Evolutionary conservation across 2,329 filamentous ascomycete species (phyloP).

Genomic region (Xylariaceae sp.): DNA sequence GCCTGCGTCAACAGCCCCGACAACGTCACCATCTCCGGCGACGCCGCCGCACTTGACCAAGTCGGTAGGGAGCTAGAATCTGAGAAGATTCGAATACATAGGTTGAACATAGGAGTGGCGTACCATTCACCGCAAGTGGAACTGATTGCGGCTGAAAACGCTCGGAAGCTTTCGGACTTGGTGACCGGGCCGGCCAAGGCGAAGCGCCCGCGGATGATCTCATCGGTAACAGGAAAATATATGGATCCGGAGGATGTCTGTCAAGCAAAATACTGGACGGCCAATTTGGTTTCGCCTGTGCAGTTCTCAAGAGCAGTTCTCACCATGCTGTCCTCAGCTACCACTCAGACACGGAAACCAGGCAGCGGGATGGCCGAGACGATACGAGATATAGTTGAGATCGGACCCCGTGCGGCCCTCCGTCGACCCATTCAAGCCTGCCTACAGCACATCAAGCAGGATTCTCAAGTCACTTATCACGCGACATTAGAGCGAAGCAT

Average conservation of each 20-base stretch:
- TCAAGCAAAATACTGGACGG: neutral
- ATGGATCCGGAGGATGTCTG: neutral
- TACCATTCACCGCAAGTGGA: neutral
- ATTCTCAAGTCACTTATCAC: too few species aligned
- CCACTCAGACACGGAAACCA: neutral
- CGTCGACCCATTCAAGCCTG: neutral
- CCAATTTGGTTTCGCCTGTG: neutral
- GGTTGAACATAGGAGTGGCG: too few species aligned
- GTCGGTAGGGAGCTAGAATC: too few species aligned
- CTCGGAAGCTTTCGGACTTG: neutral
- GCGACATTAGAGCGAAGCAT: too few species aligned
- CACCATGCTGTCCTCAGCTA: neutral
- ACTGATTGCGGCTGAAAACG: neutral
- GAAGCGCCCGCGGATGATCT: too few species aligned
- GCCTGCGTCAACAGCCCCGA: too few species aligned
- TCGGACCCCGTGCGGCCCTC: slow-evolving; percentile 31
- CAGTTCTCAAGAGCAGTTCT: neutral
- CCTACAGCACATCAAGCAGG: too few species aligned
- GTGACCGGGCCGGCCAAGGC: neutral
- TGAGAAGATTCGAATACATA: too few species aligned
- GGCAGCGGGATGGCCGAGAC: too few species aligned
- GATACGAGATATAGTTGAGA: slow-evolving; percentile 24
- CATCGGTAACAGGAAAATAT: neutral
- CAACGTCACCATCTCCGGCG: too few species aligned
- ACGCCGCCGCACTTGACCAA: too few species aligned